phyloP scores from a whole-genome alignment of 1,284 basidiomycete genomes.

The Rhodotorula sp. region DNA sequence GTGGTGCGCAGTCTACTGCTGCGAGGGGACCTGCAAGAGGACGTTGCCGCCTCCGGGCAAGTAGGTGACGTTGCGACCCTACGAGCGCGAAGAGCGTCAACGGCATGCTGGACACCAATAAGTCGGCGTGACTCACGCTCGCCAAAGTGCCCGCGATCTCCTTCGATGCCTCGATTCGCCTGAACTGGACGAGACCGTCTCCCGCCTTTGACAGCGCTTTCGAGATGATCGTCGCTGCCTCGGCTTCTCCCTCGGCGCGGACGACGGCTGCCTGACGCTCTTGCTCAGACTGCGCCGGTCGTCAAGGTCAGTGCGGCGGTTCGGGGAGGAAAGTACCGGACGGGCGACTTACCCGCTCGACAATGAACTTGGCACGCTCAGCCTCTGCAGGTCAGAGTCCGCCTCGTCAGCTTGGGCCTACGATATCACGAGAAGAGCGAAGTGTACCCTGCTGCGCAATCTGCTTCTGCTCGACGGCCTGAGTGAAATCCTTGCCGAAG shows the following conservation, averaged over 20 bases:
- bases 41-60: constrained; percentile 49
- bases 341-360: constrained; percentile 72
- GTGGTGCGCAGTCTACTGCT: constrained; percentile 2
- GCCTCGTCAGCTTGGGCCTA: constrained; percentile 41
- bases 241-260: constrained; percentile 96
- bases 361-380: constrained; percentile 97
- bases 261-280: constrained; percentile 98
- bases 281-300: constrained; percentile 76
- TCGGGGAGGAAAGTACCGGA: constrained; percentile 9
- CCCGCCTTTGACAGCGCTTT: constrained; percentile 90
- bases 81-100: neutral
- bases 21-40: constrained; percentile 23
- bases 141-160: constrained; percentile 69
- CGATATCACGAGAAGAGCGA: neutral
- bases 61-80: constrained; percentile 52
- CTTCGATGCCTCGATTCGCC: constrained; percentile 97
- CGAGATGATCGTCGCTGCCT: constrained; percentile 91
- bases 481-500: constrained; percentile 59
- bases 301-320: neutral
- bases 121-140: constrained; percentile 24
- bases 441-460: constrained; percentile 84
- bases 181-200: constrained; percentile 89
- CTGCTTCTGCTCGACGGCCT: constrained; percentile 96
- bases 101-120: neutral
- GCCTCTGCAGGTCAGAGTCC: constrained; percentile 62